These are phyloP conservation scores for Fusarium armeniacum DNA, from an alignment of 2,329 filamentous ascomycete species.

Conservation along the genomic window DNA sequence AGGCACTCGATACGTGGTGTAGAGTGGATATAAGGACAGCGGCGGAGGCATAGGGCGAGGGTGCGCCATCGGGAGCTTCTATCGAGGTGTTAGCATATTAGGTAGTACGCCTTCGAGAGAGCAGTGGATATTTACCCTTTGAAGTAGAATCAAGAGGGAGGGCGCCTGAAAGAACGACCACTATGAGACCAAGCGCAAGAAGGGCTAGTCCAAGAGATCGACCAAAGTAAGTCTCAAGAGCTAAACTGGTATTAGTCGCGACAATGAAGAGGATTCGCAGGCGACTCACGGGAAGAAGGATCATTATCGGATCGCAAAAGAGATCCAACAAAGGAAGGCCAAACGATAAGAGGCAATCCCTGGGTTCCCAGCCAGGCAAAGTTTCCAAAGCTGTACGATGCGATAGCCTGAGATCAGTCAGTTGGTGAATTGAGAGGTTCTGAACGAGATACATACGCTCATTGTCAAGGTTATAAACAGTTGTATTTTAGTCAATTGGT, in stretches of 20 bases:
- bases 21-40: constrained; percentile 74
- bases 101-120: background rate
- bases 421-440: background rate
- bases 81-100: constrained; percentile 5
- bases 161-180: constrained; percentile 77
- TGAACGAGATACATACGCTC: constrained; percentile 34
- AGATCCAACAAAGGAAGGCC: constrained; percentile 63
- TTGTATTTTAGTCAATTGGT: background rate
- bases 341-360: constrained; percentile 62
- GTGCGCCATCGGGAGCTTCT: constrained; percentile 55
- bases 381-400: constrained; percentile 65
- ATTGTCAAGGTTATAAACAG: constrained; percentile 16
- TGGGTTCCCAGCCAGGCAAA: constrained; percentile 66
- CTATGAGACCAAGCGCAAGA: constrained; percentile 72
- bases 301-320: constrained; percentile 57
- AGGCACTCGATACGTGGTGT: constrained; percentile 74
- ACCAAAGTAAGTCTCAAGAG: constrained; percentile 79
- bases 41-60: constrained; percentile 75
- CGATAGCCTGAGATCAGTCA: constrained; percentile 58
- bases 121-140: constrained; percentile 53
- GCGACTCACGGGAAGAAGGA: constrained; percentile 50
- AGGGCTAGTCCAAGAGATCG: constrained; percentile 78
- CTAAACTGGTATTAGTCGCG: constrained; percentile 41
- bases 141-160: constrained; percentile 72
- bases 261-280: background rate